These are phyloP conservation scores for Calonectria pseudoturangicola DNA, from an alignment of 2,329 filamentous ascomycete species.

Conservation along the genomic window DNA sequence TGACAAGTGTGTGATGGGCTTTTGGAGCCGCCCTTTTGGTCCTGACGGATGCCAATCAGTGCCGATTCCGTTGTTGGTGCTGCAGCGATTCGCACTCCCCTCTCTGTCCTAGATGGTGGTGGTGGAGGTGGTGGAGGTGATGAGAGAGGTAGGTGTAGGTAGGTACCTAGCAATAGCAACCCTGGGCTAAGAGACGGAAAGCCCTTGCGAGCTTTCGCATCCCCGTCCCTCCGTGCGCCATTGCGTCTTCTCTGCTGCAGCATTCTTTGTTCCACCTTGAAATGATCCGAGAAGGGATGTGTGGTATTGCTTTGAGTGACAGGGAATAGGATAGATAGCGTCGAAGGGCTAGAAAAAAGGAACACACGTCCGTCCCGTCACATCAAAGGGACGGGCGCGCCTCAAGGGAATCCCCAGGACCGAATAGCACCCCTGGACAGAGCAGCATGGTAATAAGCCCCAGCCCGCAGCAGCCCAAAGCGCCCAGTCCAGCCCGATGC, in stretches of 20 bases:
- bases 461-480: conserved; percentile 29
- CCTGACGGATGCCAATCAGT: conserved; percentile 28
- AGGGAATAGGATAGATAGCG: conserved; percentile 9
- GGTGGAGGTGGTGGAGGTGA: neutral
- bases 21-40: conserved; percentile 9
- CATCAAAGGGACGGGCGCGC: neutral
- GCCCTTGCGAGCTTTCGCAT: conserved; percentile 10
- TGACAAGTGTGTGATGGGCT: conserved; percentile 21
- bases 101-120: conserved; percentile 4
- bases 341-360: conserved; percentile 14
- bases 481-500: conserved; percentile 35
- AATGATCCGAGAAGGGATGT: conserved; percentile 16
- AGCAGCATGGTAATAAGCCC: conserved; percentile 25
- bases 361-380: conserved; percentile 3
- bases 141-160: neutral
- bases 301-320: conserved; percentile 18
- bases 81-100: conserved; percentile 21
- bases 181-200: conserved; percentile 13
- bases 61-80: conserved; percentile 19
- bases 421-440: conserved; percentile 13
- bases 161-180: conserved; percentile 24
- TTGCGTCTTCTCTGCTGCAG: neutral
- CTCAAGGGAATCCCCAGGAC: conserved; percentile 18
- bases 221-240: neutral
- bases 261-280: neutral